Evolutionary conservation across 2,329 filamentous ascomycete species (phyloP).

Genomic region (Fusarium continuum): DNA sequence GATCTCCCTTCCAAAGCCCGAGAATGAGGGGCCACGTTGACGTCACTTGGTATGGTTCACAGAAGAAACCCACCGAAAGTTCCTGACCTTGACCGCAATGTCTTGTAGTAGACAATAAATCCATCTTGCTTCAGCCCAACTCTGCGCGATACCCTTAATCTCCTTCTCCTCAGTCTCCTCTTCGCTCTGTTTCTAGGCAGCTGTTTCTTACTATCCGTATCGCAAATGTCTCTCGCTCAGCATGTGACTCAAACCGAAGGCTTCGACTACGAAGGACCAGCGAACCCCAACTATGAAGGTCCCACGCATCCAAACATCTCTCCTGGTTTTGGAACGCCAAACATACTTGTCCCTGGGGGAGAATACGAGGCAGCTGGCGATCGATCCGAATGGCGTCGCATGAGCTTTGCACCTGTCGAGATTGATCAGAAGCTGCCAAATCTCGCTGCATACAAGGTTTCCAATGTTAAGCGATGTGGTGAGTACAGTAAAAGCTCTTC

Average conservation of each 20-base stretch:
- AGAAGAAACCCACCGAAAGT: slow-evolving; percentile 13
- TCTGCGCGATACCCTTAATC: rapidly evolving
- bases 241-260: slow-evolving; percentile 54
- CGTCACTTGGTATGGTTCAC: slow-evolving; percentile 18
- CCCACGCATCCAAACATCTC: neutral
- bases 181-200: neutral
- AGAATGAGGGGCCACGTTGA: slow-evolving; percentile 17
- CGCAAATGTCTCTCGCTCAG: slow-evolving; percentile 54
- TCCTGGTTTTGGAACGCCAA: neutral
- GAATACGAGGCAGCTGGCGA: slow-evolving; percentile 17
- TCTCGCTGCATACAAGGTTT: slow-evolving; percentile 46
- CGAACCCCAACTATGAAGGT: slow-evolving; percentile 31
- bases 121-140: neutral
- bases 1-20: neutral
- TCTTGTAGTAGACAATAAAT: neutral
- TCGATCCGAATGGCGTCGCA: slow-evolving; percentile 39
- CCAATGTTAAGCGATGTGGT: slow-evolving; percentile 42
- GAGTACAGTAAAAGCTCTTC: neutral
- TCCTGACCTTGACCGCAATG: slow-evolving; percentile 7
- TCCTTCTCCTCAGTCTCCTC: neutral
- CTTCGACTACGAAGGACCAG: slow-evolving; percentile 51
- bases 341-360: neutral
- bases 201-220: neutral
- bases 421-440: slow-evolving; percentile 41
- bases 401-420: slow-evolving; percentile 43